Evolutionary conservation across 495 filamentous ascomycete genomes (phyloP).

Genomic region (Penicillium psychrofluorescens): DNA sequence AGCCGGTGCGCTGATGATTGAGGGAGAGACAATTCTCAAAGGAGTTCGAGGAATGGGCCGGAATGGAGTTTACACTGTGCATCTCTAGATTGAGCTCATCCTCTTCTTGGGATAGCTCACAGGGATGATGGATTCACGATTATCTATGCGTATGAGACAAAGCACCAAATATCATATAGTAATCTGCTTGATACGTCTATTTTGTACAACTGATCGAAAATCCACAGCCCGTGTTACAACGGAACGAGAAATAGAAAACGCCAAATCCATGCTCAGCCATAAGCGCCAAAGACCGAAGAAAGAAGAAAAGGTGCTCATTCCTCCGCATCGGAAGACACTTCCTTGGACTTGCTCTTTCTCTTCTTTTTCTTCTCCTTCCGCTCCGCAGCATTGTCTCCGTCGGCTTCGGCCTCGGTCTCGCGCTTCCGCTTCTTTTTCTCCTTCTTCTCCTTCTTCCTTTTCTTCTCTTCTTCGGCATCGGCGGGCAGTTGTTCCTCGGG

Average conservation of each 20-base stretch:
- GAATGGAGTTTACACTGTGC: too few species aligned
- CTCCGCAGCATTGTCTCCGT: constrained; percentile 26
- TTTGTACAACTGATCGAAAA: background rate
- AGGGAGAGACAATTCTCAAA: background rate
- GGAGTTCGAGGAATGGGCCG: too few species aligned
- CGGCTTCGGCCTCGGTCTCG: constrained; percentile 30
- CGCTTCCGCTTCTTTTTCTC: constrained; percentile 37
- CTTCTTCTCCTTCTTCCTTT: constrained; percentile 43
- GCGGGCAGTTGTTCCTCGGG: constrained; percentile 60
- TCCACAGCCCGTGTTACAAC: too few species aligned
- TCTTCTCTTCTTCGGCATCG: constrained; percentile 33
- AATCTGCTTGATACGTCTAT: too few species aligned
- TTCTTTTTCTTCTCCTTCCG: constrained; percentile 41
- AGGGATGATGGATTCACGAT: too few species aligned
- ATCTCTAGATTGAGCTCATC: too few species aligned
- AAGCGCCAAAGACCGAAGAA: constrained; percentile 21
- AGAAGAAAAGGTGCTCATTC: constrained; percentile 16
- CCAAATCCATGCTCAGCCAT: constrained; percentile 26
- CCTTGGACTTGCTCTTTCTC: constrained; percentile 41
- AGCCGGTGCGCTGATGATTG: background rate
- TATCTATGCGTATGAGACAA: too few species aligned
- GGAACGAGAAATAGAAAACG: constrained; percentile 6
- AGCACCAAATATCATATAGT: too few species aligned
- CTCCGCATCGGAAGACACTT: constrained; percentile 22
- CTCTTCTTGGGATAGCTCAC: too few species aligned